Evolutionary conservation across 805 yeast species (phyloP), one percentile per base, ranked within the genome.

Genomic region (Lachancea cidri): DNA sequence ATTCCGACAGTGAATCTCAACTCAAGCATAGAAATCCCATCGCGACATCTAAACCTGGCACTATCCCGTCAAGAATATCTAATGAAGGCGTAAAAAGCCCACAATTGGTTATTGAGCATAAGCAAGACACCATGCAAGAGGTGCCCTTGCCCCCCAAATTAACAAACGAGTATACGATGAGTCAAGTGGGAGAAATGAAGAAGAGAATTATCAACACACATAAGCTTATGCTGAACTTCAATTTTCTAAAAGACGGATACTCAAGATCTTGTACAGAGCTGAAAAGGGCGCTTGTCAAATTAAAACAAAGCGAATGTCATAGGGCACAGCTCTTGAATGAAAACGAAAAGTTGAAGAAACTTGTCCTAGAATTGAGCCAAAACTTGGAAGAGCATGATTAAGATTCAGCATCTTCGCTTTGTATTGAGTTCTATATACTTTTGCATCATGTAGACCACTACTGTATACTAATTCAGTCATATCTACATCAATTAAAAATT

Each of bases 241-340:
- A 58, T 41, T 50, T 54, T 17, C 38, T 64, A 29, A 63, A 62
- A 36, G 59, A 57, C 35, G 49, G 63, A n/a, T 61, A 60, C 38
- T 55, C 64, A 5, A 57, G 54, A 33, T 58, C 65, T 13, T 54
- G 63, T 29, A 49, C 56, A 14, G 64, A 62, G 29, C 46, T 67
- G 41, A 60, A 64, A 33, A 62, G 53, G 27, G 43, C 64, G 8
- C 44, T 67, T 48, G 44, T 43, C 30, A 62, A 58, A 34, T 46
- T 67, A 38, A 65, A 60, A 41, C 65, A 60, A 36, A 64, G 67
- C 36, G 72, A 68, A 48, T 47, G 51, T 37, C 58, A 56, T 46
- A 61, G 71, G 52, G 57, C 67, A 3, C 60, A 57, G 33, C 44
- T 68, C 18, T 45, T 64, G 47, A 49, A 57, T 30, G 71, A 68